Conservation (phyloP, 2,329 filamentous ascomycete genomes). For the Exophiala alcalophila region DNA sequence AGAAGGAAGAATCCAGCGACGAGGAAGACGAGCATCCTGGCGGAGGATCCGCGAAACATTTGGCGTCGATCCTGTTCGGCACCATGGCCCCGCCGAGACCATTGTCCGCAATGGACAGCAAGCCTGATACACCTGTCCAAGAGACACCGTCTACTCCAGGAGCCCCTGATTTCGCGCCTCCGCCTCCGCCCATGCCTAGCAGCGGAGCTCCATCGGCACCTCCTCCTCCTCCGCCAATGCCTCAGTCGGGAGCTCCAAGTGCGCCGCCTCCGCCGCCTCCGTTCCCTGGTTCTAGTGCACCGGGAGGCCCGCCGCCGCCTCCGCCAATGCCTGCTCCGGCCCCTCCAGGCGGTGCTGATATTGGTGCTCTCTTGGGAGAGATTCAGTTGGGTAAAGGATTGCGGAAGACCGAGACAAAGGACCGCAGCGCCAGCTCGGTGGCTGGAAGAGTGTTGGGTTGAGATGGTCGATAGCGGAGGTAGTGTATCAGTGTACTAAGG, state of each 20-base stretch:
- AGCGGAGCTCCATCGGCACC: constrained; percentile 32
- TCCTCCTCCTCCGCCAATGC: constrained; percentile 38
- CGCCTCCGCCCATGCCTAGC: constrained; percentile 32
- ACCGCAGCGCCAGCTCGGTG: constrained; percentile 69
- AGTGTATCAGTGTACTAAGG: too few species aligned
- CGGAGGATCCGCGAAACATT: constrained; percentile 80
- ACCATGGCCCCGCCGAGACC: constrained; percentile 94
- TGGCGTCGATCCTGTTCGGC: constrained; percentile 92
- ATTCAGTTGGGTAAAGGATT: constrained; percentile 77
- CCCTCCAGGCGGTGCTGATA: constrained; percentile 42
- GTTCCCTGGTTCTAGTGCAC: constrained; percentile 39
- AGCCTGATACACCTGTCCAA: constrained; percentile 46
- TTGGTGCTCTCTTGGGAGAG: constrained; percentile 69
- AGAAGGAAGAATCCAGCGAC: constrained; percentile 66
- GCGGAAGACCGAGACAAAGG: constrained; percentile 86
- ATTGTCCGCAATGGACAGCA: constrained; percentile 65
- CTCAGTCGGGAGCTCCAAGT: constrained; percentile 39
- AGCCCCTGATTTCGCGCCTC: constrained; percentile 35
- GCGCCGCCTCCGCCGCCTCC: constrained; percentile 44
- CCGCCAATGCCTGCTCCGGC: constrained; percentile 39
- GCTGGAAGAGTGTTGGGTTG: constrained; percentile 68
- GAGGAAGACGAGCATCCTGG: constrained; percentile 74
- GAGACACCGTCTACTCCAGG: constrained; percentile 48
- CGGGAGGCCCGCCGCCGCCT: constrained; percentile 38
- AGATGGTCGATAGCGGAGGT: too few species aligned